These are phyloP conservation scores for Paxillus rubicundulus DNA, from an alignment of 768 basidiomycete species.

Conservation along the genomic window DNA sequence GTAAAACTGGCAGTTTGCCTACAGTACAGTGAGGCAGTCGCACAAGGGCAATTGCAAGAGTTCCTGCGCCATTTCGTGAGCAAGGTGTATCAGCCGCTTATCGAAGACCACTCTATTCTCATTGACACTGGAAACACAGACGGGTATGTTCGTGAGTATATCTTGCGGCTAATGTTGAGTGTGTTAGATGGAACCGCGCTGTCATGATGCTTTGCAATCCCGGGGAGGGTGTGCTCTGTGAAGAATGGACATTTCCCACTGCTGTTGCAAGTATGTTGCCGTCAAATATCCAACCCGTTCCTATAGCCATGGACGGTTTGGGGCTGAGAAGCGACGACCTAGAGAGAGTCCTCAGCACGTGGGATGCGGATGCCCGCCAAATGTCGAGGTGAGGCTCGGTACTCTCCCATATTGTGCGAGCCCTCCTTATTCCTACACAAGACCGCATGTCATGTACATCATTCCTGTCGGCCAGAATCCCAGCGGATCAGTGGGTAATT, in stretches of 20 bases:
- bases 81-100: slow-evolving; percentile 54
- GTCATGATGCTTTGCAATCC: slow-evolving; percentile 62
- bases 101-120: slow-evolving; percentile 56
- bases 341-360: slow-evolving; percentile 55
- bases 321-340: slow-evolving; percentile 68
- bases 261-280: slow-evolving; percentile 37
- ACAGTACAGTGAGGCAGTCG: slow-evolving; percentile 53
- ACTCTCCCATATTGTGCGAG: background rate
- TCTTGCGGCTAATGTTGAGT: slow-evolving; percentile 8
- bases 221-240: slow-evolving; percentile 55
- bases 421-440: slow-evolving; percentile 18
- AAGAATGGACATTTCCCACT: slow-evolving; percentile 78
- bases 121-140: slow-evolving; percentile 71
- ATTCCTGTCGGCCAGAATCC: slow-evolving; percentile 87
- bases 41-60: slow-evolving; percentile 33
- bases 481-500: slow-evolving; percentile 59
- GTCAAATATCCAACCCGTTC: slow-evolving; percentile 43
- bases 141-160: slow-evolving; percentile 33
- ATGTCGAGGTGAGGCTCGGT: slow-evolving; percentile 48
- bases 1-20: slow-evolving; percentile 63
- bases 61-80: slow-evolving; percentile 28
- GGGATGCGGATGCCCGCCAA: slow-evolving; percentile 60
- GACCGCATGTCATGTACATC: slow-evolving; percentile 72
- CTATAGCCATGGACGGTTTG: slow-evolving; percentile 64
- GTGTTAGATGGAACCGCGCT: slow-evolving; percentile 51